Evolutionary conservation across 2,329 filamentous ascomycete species (phyloP), one percentile per base, ranked within the genome.

Genomic region (Penicillium sp.): DNA sequence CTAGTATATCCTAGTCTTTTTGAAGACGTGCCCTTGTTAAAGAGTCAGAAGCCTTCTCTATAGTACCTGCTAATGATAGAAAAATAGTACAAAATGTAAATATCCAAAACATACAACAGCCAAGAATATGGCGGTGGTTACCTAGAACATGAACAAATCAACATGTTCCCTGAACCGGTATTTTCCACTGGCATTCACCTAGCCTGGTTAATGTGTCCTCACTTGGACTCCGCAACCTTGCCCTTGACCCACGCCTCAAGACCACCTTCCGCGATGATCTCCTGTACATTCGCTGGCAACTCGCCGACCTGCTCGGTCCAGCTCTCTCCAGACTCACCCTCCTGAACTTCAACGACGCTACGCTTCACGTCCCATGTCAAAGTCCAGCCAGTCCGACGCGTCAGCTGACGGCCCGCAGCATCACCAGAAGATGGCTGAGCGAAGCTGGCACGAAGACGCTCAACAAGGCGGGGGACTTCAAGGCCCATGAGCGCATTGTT

Each of bases 271-370:
- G 89, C 88, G 66, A 93, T 90, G 54, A 93, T 91, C 67, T 89
- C 89, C 72, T 96, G 91, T 53, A 96, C 88, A 68, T 93, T 96
- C 0, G 88, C 85, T 14, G 90, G 89, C 59, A 96, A 71, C 77
- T 94, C 88, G 8, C 89, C 89, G 0, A 96, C 90, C 75, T 88
- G 90, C 69, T 94, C 84, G 48, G 80, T 87, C 91, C 90, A 96
- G 36, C 76, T 83, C 53, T 80, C 70, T 1, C 88, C 89, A 43
- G 80, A 80, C 52, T 84, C 76, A 1, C 87, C 86, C 75, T 96
- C 89, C 19, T 83, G 83, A 1, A 96, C 81, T 1, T 81, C 80
- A 6, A 96, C 86, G 65, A 82, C 84, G 71, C 85, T 90, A 55
- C 87, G 79, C 55, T 82, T 77, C 11, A 96, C 84, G 71, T 96